phyloP scores from a whole-genome alignment of 2,329 filamentous ascomycete species.

The Ilyonectria destructans region DNA sequence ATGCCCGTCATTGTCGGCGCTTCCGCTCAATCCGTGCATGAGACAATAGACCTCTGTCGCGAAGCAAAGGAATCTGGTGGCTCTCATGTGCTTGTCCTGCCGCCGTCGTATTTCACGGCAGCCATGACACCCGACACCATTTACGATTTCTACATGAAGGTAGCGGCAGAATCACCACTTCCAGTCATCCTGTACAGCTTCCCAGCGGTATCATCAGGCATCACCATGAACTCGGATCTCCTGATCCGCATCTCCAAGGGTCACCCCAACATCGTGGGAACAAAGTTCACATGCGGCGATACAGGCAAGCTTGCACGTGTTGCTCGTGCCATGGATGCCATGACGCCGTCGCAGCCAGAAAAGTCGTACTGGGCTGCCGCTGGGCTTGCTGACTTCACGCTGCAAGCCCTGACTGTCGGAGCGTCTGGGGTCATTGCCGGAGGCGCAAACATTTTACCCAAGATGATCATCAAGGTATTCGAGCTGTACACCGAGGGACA shows the following conservation, averaged over 20 bases:
- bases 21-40: conserved; percentile 77
- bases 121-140: conserved; percentile 72
- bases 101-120: conserved; percentile 78
- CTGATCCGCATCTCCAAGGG: conserved; percentile 66
- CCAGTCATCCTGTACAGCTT: conserved; percentile 78
- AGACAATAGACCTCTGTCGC: conserved; percentile 76
- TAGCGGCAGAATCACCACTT: conserved; percentile 70
- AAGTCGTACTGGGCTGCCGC: conserved; percentile 65
- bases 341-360: background rate
- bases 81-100: conserved; percentile 77
- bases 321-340: conserved; percentile 60
- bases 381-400: background rate
- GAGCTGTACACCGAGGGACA: conserved; percentile 69
- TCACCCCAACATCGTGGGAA: conserved; percentile 72
- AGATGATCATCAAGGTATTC: conserved; percentile 74
- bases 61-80: conserved; percentile 76
- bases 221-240: conserved; percentile 72
- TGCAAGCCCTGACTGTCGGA: conserved; percentile 65
- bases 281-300: conserved; percentile 77
- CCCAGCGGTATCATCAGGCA: conserved; percentile 70
- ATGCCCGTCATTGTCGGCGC: conserved; percentile 80
- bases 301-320: conserved; percentile 71
- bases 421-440: conserved; percentile 82
- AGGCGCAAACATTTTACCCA: conserved; percentile 79
- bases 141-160: conserved; percentile 74